These are phyloP conservation scores for Tetrahymena elliotti DNA, from an alignment of 73 alveolate genomes.

Conservation along the genomic window DNA sequence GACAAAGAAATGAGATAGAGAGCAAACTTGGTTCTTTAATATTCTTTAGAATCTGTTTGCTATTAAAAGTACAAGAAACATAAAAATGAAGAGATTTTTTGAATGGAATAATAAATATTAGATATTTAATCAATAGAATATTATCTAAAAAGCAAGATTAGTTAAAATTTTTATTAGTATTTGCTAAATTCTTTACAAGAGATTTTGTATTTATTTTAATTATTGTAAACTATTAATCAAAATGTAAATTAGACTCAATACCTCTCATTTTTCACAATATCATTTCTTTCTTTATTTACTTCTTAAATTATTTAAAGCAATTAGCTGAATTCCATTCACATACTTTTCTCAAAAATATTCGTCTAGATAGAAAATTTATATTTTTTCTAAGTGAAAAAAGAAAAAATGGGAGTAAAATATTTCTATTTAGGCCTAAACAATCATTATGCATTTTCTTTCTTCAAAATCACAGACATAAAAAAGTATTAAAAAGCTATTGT, in stretches of 20 bases:
- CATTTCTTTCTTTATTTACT: neutral
- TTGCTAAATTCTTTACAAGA: neutral
- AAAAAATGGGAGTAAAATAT: neutral
- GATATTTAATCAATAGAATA: neutral
- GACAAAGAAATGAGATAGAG: neutral
- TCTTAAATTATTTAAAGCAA: neutral
- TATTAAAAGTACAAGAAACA: neutral
- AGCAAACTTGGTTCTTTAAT: neutral
- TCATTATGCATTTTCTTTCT: neutral
- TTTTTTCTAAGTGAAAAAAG: neutral
- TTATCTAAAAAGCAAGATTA: neutral
- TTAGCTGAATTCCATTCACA: neutral
- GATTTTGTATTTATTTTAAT: neutral
- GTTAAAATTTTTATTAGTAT: neutral
- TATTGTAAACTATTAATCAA: neutral
- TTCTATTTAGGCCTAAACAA: neutral
- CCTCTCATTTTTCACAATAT: neutral
- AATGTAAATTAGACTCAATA: neutral
- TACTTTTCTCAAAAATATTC: neutral
- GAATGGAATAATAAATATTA: no score
- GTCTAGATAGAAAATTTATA: neutral
- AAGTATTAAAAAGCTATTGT: neutral
- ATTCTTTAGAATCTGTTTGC: neutral
- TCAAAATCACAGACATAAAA: no score
- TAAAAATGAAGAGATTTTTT: neutral